Percentiles rank a stretch among this genome's conserved stretches.
Evolutionary conservation across 2,329 filamentous ascomycete species (phyloP).

Genomic region (Cytospora piceae): DNA sequence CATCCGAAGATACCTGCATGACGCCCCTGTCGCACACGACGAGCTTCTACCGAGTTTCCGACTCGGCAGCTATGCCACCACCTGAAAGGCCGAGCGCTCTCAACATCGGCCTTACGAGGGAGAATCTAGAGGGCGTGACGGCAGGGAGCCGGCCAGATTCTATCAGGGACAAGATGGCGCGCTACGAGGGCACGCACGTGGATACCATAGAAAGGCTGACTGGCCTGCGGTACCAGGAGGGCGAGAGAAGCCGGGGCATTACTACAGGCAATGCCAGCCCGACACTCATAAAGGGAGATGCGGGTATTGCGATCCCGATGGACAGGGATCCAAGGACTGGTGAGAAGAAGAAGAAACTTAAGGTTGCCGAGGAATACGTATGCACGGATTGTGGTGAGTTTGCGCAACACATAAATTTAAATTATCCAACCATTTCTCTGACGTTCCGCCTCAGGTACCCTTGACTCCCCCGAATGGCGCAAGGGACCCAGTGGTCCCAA

Average conservation of each 20-base stretch:
- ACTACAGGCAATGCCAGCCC: slow-evolving; percentile 84
- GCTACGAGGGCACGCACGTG: slow-evolving; percentile 76
- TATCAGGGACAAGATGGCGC: slow-evolving; percentile 82
- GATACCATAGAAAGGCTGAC: slow-evolving; percentile 94
- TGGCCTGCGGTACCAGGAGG: slow-evolving; percentile 83
- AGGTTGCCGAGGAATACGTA: slow-evolving; percentile 84
- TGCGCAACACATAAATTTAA: background rate
- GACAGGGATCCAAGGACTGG: slow-evolving; percentile 74
- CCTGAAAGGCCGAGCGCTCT: slow-evolving; percentile 65
- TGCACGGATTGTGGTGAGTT: slow-evolving; percentile 86
- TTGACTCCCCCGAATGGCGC: slow-evolving; percentile 94
- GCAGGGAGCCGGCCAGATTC: slow-evolving; percentile 71
- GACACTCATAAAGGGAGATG: slow-evolving; percentile 81
- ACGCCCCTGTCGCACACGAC: slow-evolving; percentile 38
- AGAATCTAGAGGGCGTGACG: slow-evolving; percentile 76
- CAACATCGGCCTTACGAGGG: slow-evolving; percentile 73
- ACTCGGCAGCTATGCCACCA: slow-evolving; percentile 64
- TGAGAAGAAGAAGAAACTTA: slow-evolving; percentile 88
- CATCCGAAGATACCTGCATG: slow-evolving; percentile 50
- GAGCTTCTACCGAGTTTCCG: slow-evolving; percentile 39
- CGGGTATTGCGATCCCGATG: slow-evolving; percentile 79
- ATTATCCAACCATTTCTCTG: background rate
- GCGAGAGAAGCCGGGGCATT: slow-evolving; percentile 84
- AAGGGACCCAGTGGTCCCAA: slow-evolving; percentile 93
- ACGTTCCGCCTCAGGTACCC: slow-evolving; percentile 58